A percentile compares a stretch with the other conserved stretches of the same genome.
These are phyloP conservation scores for Sisymbrium irio DNA, from an alignment of 345 rosid species.

Conservation along the genomic window DNA sequence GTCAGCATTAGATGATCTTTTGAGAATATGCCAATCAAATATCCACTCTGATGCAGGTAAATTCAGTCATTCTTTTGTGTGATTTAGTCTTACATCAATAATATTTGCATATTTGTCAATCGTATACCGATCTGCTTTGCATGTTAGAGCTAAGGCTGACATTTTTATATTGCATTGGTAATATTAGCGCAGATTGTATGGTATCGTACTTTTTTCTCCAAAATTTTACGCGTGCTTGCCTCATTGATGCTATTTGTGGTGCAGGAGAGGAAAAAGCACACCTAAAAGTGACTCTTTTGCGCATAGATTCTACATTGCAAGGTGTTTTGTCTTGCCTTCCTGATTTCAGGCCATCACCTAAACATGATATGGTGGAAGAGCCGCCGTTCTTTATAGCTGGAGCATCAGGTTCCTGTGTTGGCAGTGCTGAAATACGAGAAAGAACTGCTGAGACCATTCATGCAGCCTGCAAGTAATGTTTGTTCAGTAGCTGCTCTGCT, in stretches of 20 bases:
- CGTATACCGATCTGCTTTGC: not conserved
- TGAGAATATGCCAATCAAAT: constrained; percentile 72
- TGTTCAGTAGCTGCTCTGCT: constrained; percentile 23
- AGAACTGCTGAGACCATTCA: constrained; percentile 80
- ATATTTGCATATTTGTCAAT: not conserved
- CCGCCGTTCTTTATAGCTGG: constrained; percentile 88
- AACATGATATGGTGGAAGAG: constrained; percentile 57
- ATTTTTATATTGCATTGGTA: constrained; percentile 14
- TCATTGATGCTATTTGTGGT: constrained; percentile 34
- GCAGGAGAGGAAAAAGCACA: constrained; percentile 96
- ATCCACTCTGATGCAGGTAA: constrained; percentile 86
- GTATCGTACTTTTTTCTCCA: constrained; percentile 17
- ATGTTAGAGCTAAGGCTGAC: constrained; percentile 18
- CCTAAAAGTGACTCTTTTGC: constrained; percentile 97
- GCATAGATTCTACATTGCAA: constrained; percentile 91
- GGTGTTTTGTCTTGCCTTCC: constrained; percentile 99
- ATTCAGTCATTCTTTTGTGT: constrained; percentile 6
- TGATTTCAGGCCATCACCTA: constrained; percentile 86
- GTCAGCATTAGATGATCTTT: constrained; percentile 83
- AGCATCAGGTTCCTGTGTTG: constrained; percentile 86
- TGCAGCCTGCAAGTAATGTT: constrained; percentile 85
- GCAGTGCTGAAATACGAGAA: constrained; percentile 78
- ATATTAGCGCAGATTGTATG: not conserved
- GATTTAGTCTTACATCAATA: constrained; percentile 6
- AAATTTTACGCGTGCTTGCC: constrained; percentile 12